Percentiles rank a stretch among this genome's conserved stretches.
phyloP scores from a whole-genome alignment of 441 rosid genomes.

The California macrophylla region DNA sequence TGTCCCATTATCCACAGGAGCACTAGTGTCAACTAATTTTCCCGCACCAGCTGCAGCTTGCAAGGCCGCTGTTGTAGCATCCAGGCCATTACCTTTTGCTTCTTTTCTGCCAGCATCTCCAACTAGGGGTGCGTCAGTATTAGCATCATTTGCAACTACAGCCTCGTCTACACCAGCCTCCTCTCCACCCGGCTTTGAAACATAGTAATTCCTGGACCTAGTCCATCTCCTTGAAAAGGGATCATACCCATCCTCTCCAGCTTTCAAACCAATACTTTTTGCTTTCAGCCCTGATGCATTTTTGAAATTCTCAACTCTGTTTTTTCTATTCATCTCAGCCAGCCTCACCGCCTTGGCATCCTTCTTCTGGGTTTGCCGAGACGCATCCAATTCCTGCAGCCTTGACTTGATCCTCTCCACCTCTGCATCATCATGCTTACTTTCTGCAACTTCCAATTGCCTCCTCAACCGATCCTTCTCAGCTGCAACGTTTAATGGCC shows the following conservation, averaged over 20 bases:
- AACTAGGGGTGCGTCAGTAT: slow-evolving; percentile 19
- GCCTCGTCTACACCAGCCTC: slow-evolving; percentile 19
- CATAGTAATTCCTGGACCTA: slow-evolving; percentile 76
- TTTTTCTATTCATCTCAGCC: slow-evolving; percentile 92
- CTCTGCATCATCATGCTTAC: slow-evolving; percentile 59
- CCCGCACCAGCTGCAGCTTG: slow-evolving; percentile 96
- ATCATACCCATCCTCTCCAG: slow-evolving; percentile 94
- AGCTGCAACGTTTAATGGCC: slow-evolving; percentile 84
- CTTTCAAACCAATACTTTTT: slow-evolving; percentile 48
- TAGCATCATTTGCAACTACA: slow-evolving; percentile 25
- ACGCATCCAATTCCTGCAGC: slow-evolving; percentile 70
- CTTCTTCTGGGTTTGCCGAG: slow-evolving; percentile 47
- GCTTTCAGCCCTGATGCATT: slow-evolving; percentile 76
- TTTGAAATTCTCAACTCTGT: slow-evolving; percentile 84
- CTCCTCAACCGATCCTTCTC: slow-evolving; percentile 88
- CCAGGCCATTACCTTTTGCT: slow-evolving; percentile 28
- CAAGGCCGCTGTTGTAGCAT: slow-evolving; percentile 69
- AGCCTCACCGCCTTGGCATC: slow-evolving; percentile 69
- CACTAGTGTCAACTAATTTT: slow-evolving; percentile 80
- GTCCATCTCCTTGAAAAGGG: slow-evolving; percentile 99
- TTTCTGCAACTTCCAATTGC: slow-evolving; percentile 63
- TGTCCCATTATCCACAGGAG: slow-evolving; percentile 79
- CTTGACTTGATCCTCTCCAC: slow-evolving; percentile 62
- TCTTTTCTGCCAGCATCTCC: slow-evolving; percentile 23
- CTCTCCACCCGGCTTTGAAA: slow-evolving; percentile 36